Evolutionary conservation across 495 filamentous ascomycete species (phyloP), one percentile per base, ranked within the genome.

Genomic region (Wilcoxina mikolae): DNA sequence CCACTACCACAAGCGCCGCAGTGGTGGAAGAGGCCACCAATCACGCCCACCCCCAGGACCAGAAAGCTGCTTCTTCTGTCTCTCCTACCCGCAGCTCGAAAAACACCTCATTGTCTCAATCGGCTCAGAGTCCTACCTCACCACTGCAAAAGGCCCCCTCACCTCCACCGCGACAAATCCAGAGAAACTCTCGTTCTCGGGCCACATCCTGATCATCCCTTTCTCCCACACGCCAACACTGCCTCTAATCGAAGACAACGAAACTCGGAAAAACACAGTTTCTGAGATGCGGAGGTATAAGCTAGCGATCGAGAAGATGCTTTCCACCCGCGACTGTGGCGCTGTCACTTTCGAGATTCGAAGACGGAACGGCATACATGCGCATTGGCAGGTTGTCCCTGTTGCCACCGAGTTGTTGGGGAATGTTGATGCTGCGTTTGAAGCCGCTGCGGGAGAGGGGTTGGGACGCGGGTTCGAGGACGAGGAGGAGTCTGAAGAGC

Each of bases 331-430:
- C 67, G 73, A 62, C 68, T 71, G 55, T 73, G 89, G 88, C 25
- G 76, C 83, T 7, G 85, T 96, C 2, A 90, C 87, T 0, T 98
- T 87, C 76, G 90, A 95, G 69, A 82, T 98, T 58, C 85, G 79
- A 61, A 78, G 87, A 17, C 71, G 70, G 2, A 73, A 74, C 10
- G 86, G 87, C 22, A 81, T 95, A 50, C 91, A 98, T 65, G 73
- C 77, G 0, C 91, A 95, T 63, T 95, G 90, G 91, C 91, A 98
- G 71, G 90, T 93, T 61, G 72, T 95, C 27, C 90, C 91, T 1
- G 74, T 94, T 0, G 75, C 83, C 0, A 64, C 73, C 0, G 73
- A 80, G 10, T 68, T 85, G 22, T 73, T 94, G n/a, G 26, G 27
- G 2, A 35, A 15, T 0, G 56, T 65, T 12, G 62, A 66, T 5